phyloP scores from a whole-genome alignment of 1,284 basidiomycete genomes.

The Leccinum proliferum region DNA sequence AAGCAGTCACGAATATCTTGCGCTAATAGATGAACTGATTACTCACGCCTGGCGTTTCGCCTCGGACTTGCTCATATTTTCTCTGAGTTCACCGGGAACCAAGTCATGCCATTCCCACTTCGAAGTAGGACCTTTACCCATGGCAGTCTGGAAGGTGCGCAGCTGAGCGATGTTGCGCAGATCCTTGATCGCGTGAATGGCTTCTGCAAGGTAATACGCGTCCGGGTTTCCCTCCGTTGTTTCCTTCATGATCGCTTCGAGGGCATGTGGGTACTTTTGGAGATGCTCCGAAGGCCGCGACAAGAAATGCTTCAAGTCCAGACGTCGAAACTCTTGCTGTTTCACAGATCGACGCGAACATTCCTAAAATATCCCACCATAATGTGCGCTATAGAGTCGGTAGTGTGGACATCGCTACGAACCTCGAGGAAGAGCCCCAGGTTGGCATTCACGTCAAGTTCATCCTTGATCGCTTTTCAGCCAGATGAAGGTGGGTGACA shows the following conservation, averaged over 20 bases:
- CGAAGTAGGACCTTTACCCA: slow-evolving; percentile 68
- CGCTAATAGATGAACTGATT: not conserved
- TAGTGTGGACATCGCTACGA: slow-evolving; percentile 5
- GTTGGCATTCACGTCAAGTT: slow-evolving; percentile 68
- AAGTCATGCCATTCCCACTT: slow-evolving; percentile 89
- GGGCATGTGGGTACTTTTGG: slow-evolving; percentile 83
- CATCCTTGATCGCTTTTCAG: no score
- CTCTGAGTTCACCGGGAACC: slow-evolving; percentile 63
- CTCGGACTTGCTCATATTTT: slow-evolving; percentile 69
- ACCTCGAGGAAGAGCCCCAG: slow-evolving; percentile 90
- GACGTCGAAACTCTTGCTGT: slow-evolving; percentile 67
- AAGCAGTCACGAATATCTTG: not conserved
- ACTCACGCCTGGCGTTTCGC: slow-evolving; percentile 84
- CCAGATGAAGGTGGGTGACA: slow-evolving; percentile 71
- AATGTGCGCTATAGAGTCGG: slow-evolving; percentile 7
- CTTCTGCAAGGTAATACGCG: slow-evolving; percentile 70
- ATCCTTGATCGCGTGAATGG: slow-evolving; percentile 72
- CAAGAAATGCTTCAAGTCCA: slow-evolving; percentile 85
- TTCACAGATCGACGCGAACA: slow-evolving; percentile 56
- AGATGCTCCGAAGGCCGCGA: slow-evolving; percentile 85
- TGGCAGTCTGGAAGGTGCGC: slow-evolving; percentile 81
- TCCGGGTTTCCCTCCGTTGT: slow-evolving; percentile 79
- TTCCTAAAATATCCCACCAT: slow-evolving; percentile 31
- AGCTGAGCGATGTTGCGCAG: slow-evolving; percentile 54
- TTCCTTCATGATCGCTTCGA: slow-evolving; percentile 82